Conservation (phyloP, 257 asterid species). For the Salvia miltiorrhiza region DNA sequence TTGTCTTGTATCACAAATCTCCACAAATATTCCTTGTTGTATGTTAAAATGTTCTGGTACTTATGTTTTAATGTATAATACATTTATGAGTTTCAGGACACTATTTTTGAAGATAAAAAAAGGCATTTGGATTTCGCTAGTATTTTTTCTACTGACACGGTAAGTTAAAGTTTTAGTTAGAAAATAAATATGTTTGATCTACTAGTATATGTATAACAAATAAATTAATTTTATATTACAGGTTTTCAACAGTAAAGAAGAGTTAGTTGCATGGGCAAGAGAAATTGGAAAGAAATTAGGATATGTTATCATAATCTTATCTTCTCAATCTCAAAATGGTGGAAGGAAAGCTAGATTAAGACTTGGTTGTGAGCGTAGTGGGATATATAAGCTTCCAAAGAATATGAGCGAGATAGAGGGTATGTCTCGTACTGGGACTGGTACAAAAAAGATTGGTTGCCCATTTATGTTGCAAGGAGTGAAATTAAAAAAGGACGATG, state of each 20-base stretch:
- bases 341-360: too few relatives aligned
- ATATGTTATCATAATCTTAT: background rate
- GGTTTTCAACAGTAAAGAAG: background rate
- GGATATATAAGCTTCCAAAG: background rate
- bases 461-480: background rate
- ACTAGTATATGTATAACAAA: background rate
- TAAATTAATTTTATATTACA: background rate
- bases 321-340: too few relatives aligned
- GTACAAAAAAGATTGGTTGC: too few relatives aligned
- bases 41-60: too few relatives aligned
- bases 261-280: background rate
- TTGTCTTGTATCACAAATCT: too few relatives aligned
- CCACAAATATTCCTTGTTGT: too few relatives aligned
- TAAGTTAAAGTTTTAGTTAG: background rate
- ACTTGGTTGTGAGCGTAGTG: background rate
- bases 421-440: background rate
- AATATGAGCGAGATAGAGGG: background rate
- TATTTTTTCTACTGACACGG: background rate
- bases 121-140: background rate
- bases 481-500: background rate
- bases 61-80: too few relatives aligned
- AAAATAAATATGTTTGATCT: background rate
- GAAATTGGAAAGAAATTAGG: background rate
- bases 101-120: background rate
- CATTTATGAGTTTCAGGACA: background rate